phyloP scores from a whole-genome alignment of 495 filamentous ascomycete species.

The Talaromyces thailandensis region DNA sequence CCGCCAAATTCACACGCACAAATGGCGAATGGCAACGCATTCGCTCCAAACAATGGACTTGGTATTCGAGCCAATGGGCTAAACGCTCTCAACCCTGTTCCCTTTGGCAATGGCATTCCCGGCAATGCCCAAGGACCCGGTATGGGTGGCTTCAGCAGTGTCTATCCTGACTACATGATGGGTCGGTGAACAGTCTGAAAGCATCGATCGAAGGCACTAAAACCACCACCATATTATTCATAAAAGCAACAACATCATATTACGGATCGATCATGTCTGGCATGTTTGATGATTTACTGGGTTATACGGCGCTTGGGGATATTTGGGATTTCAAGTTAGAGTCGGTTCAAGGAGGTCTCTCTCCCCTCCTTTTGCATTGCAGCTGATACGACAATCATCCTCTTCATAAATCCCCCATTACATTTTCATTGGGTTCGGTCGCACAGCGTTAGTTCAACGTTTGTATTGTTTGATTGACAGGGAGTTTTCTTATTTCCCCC shows the following conservation, averaged over 20 bases:
- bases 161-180: slow-evolving; percentile 54
- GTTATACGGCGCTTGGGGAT: slow-evolving; percentile 37
- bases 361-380: slow-evolving; percentile 35
- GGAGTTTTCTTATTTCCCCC: slow-evolving; percentile 2
- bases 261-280: slow-evolving; percentile 28
- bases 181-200: slow-evolving; percentile 36
- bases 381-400: slow-evolving; percentile 26
- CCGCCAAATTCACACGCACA: slow-evolving; percentile 24
- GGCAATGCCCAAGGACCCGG: slow-evolving; percentile 29
- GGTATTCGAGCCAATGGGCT: slow-evolving; percentile 33
- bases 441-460: slow-evolving; percentile 10
- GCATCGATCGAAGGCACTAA: neutral
- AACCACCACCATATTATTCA: neutral
- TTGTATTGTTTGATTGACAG: slow-evolving; percentile 12
- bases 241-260: slow-evolving; percentile 4
- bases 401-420: slow-evolving; percentile 24
- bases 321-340: slow-evolving; percentile 34
- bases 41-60: slow-evolving; percentile 34
- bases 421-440: slow-evolving; percentile 14
- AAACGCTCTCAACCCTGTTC: slow-evolving; percentile 35
- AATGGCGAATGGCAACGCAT: slow-evolving; percentile 27
- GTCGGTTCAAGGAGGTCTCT: slow-evolving; percentile 34
- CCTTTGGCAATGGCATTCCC: slow-evolving; percentile 24
- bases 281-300: slow-evolving; percentile 39
- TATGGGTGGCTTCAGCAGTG: slow-evolving; percentile 35